Base-by-base conservation (phyloP, 1,284 basidiomycete genomes). In the Schizopora paradoxa region DNA sequence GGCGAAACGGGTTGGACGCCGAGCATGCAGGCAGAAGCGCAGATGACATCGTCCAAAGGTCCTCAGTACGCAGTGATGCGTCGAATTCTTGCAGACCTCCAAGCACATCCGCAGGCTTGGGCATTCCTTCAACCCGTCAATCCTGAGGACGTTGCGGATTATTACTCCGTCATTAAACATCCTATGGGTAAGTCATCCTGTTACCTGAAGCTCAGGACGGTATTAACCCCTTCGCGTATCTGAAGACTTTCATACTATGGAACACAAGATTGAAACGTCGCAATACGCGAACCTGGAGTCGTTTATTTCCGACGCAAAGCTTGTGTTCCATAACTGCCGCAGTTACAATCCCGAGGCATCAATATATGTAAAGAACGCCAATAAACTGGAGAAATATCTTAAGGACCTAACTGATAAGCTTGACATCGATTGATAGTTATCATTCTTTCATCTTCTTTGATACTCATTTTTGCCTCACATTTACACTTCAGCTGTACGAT, bases 1-100 rank as follows among this genome's bases (percentile, higher is more conserved):
- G 87, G 77, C 36, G 92, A 97, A 66, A 93, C 85, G 49, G 93
- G 92, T 0, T 99, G 96, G 96, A 91, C 87, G 40, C 82, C 86
- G 3, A 83, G 85, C 45, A 87, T 95, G 79, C 43, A 52, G 45
- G 22, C 48, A 11, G 45, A 51, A 22, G 41, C 42, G n/a, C 31
- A 40, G 14, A 27, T 34, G 1, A 37, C 29, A 34, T 44, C 26
- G 28, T 34, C 41, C 36, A 51, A 46, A 76, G 74, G 58, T 78
- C 70, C 56, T 67, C 76, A 11, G 79, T 84, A 54, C 73, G 77
- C 25, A 69, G 69, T 50, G 39, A 91, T 99, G 82, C 83, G 91
- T 58, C 86, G 86, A 43, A 74, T 96, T 4, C 67, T 99, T 31
- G 79, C 79, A 23, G 91, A 95, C 52, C 65, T 99, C 51, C 83